Evolutionary conservation across 176 grass and related monocot species (phyloP), one percentile per base, ranked within the genome.

Genomic region (Dactylis glomerata): DNA sequence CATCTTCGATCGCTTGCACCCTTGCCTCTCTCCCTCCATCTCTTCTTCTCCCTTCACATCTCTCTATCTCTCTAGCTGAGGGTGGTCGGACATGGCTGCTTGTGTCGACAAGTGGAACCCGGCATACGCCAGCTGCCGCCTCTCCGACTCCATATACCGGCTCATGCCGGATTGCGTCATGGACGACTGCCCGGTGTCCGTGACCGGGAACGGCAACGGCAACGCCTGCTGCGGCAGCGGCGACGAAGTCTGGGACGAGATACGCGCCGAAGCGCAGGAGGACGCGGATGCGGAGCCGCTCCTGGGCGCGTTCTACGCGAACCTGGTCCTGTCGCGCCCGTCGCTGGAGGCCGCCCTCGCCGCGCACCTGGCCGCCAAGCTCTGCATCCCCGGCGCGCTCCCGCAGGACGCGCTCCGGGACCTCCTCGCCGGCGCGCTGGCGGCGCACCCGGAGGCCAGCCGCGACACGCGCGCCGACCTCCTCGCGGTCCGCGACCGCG

Each of bases 301-400:
- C 11, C 89, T 98, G 40, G 74, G 32, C 20, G 85, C 86, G 62
- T 89, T 86, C 86, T 98, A 98, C 83, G 64, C 1, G 34, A 81
- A 94, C 33, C 85, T 94, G 17, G 87, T 98, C 41, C 89, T 98
- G 8, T 87, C 76, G 45, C 89, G 80, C 1, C 45, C 63, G 5
- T 89, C 88, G 28, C 87, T 98, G 31, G 96, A 98, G 76, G 16
- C 83, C 45, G 93, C 96, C 16, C 96, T 98, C 45, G 85, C 96
- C 12, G 80, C 83, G 17, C 87, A 95, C 59, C 91, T 98, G 1
- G 88, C 93, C 8, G 42, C 78, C 20, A 98, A 94, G 76, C 86
- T 98, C 72, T 91, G 81, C 83, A 56, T 98, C 22, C 89, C 86
- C 3, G 61, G 67, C 47, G 79, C 81, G 28, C 79, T 98, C 37